Percentiles rank a stretch among this genome's conserved stretches.
Evolutionary conservation across 1,284 basidiomycete species (phyloP).

Genomic region (Boletus sp.): DNA sequence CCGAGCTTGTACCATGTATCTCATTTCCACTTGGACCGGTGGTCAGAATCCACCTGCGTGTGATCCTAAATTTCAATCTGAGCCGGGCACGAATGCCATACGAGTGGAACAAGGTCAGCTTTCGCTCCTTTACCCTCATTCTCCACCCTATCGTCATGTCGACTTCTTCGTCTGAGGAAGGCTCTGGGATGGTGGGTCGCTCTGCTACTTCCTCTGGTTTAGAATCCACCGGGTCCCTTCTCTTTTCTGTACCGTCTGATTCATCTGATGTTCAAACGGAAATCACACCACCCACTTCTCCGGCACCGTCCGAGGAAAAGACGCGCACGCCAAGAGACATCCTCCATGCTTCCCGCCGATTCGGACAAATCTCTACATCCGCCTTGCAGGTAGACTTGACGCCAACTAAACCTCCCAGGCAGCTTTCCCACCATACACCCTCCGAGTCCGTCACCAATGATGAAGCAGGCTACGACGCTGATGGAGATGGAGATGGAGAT

Average conservation of each 20-base stretch:
- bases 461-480: conserved; percentile 29
- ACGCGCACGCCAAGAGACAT: conserved; percentile 6
- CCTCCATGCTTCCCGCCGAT: conserved; percentile 11
- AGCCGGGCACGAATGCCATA: conserved; percentile 1
- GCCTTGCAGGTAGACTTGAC: neutral
- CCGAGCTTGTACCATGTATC: neutral
- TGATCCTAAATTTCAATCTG: conserved; percentile 8
- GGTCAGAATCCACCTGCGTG: neutral
- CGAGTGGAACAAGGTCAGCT: conserved; percentile 8
- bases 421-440: neutral
- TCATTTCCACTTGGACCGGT: conserved; percentile 15
- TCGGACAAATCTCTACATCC: conserved; percentile 1
- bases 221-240: conserved; percentile 14
- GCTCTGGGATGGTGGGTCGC: conserved; percentile 1
- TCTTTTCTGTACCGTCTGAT: conserved; percentile 14
- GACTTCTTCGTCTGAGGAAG: conserved; percentile 16
- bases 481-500: conserved; percentile 21
- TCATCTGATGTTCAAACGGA: conserved; percentile 20
- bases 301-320: conserved; percentile 9
- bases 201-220: conserved; percentile 4
- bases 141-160: conserved; percentile 6
- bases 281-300: conserved; percentile 21
- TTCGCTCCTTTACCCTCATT: neutral
- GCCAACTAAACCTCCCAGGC: conserved; percentile 1
- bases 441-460: conserved; percentile 5